Evolutionary conservation across 139 green algal species (phyloP).

Genomic region (Deuterostichococcus epilithicus): DNA sequence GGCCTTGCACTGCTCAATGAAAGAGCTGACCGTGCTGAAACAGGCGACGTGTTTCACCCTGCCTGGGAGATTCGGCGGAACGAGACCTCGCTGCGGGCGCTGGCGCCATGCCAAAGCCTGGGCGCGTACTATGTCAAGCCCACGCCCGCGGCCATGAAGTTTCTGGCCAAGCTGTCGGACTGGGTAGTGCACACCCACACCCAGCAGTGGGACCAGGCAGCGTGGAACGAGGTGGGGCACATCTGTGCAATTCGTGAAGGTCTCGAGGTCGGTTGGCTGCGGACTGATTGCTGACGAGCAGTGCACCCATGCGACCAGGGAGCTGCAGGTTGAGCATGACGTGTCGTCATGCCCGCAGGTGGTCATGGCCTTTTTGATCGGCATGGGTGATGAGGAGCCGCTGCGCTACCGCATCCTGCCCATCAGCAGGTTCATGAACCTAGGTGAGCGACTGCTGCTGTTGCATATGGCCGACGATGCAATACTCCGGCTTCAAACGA

Average conservation of each 20-base stretch:
- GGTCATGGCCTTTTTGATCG: conserved; percentile 3
- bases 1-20: too few species aligned
- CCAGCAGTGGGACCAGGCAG: conserved; percentile 15
- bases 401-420: conserved; percentile 13
- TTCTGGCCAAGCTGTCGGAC: not conserved
- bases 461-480: too few species aligned
- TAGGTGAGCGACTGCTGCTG: too few species aligned
- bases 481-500: too few species aligned
- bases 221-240: conserved; percentile 12
- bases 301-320: too few species aligned
- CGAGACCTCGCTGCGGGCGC: not conserved
- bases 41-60: not conserved
- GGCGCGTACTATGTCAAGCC: conserved; percentile 4
- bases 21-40: too few species aligned
- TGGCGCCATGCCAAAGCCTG: conserved; percentile 11
- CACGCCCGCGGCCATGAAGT: not conserved
- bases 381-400: not conserved
- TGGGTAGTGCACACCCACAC: not conserved
- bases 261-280: too few species aligned
- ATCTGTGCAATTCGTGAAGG: too few species aligned
- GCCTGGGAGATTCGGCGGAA: not conserved
- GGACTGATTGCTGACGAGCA: too few species aligned
- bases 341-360: too few species aligned
- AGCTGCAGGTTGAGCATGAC: too few species aligned
- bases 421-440: not conserved